Base-by-base conservation (phyloP, 2,329 filamentous ascomycete species). In the Polychaeton citri region DNA sequence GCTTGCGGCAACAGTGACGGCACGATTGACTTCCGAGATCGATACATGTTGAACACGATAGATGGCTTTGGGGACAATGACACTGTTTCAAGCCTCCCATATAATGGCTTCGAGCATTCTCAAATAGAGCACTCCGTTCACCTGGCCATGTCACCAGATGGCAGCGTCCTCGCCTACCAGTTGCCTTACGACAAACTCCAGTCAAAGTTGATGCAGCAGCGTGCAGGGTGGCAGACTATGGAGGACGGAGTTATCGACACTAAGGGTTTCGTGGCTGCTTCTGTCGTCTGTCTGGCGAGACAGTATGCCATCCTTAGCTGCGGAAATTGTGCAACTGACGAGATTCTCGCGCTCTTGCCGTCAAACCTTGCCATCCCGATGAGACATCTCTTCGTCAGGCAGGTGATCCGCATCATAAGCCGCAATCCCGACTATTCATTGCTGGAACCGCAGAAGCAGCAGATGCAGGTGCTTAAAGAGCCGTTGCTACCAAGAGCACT, bases 341-440 rank as follows among this genome's bases (percentile, higher is more conserved):
- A 72, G 41, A 53, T 67, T 3, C 60, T 71, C 35, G 59, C 65
- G 12, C 47, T 59, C 3, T 48, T 68, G 19, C 58, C 59, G 1
- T 37, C 32, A 1, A 42, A 56, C 24, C 37, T 54, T 6, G 44
- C 44, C 77, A 72, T 69, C 34, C 75, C 81, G 44, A 63, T 74
- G 35, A 68, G 65, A 28, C 77, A 82, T 44, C 64, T 84, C 7
- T 77, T 84, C 38, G 41, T 54, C 37, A 48, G 79, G 74, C 70
- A 38, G 74, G 81, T 46, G 63, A 72, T 38, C 66, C 69, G 73
- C 28, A 74, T 81, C 38, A 63, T 87, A 35, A 79, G 78, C 43
- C 68, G 83, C 19, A 75, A 78, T 34, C 74, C 87, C 33, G 88
- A 96, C 59, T 92, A 87, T 52, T 81, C 84, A 0, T 72, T 82